Base-by-base conservation (phyloP, 1,284 basidiomycete species). In the Sporisorium scitamineum region DNA sequence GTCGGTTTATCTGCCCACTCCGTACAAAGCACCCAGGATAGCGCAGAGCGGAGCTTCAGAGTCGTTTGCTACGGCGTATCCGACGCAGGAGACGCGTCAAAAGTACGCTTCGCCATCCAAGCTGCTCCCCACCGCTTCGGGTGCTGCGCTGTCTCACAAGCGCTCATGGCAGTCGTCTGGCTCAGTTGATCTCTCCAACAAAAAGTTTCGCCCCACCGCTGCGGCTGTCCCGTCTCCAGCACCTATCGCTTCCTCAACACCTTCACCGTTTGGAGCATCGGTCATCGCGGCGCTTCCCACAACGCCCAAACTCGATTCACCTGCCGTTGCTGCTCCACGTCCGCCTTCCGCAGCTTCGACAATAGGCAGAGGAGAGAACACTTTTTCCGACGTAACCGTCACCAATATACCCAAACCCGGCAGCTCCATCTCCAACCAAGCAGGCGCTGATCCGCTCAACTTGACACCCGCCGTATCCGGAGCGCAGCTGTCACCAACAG, bases 61-160 rank as follows among this genome's bases (percentile, higher is more conserved):
- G 27, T 76, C 73, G 3, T 76, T 76, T 41, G 67, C 73, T 14
- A 76, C 73, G 2, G 73, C 73, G 9, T 76, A 76, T 54, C 73
- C 73, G 3, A 76, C 72, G 3, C 72, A 70, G 54, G 72, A 75
- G 56, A 75, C 72, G 53, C 72, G 72, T 66, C 72, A 75, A 18
- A 75, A 75, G 67, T 75, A 75, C 59, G 72, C 72, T 56, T 75
- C 72, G 32, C 72, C 72, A n/a, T 34, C 63, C 55, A 70, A 70
- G 51, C 67, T 67, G 11, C 51, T 75, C 16, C n/a, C 61, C 13
- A 47, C 58, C 16, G 52, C 54, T 2, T 52, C 62, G 8, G 62
- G 51, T 26, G 7, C 56, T 3, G 20, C 70, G 2, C 29, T 42
- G 9, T 58, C 67, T 34, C 62, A 64, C 53, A 75, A 75, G 59